These are phyloP conservation scores for Ogataea zsoltii DNA, from an alignment of 805 yeast species.

Conservation along the genomic window DNA sequence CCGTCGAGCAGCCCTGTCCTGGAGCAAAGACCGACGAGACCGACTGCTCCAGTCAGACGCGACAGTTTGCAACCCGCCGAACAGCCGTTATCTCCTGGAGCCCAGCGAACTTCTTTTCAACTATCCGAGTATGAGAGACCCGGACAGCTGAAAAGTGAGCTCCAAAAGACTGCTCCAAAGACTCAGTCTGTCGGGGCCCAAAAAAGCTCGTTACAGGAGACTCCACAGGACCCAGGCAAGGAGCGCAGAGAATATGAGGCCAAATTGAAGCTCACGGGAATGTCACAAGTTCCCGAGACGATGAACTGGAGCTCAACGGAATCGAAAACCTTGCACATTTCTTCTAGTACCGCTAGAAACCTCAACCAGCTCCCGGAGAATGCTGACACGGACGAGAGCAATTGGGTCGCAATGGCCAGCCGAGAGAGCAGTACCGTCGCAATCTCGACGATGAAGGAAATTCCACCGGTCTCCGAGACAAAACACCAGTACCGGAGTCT, in stretches of 20 bases:
- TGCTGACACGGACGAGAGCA: conserved; percentile 4
- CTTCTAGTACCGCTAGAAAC: conserved; percentile 26
- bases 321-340: conserved; percentile 18
- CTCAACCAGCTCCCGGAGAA: conserved; percentile 10
- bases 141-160: too few species aligned
- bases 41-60: too few species aligned
- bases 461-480: too few species aligned
- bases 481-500: too few species aligned
- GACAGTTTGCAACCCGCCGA: not conserved
- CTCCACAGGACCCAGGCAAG: conserved; percentile 17
- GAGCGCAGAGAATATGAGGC: conserved; percentile 23
- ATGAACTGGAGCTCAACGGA: conserved; percentile 11
- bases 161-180: conserved; percentile 14
- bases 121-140: too few species aligned
- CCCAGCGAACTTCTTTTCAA: not conserved
- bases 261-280: conserved; percentile 21
- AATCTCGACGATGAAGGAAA: not conserved
- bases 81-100: not conserved
- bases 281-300: conserved; percentile 20
- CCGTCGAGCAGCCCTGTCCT: not conserved
- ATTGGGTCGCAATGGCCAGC: conserved; percentile 17
- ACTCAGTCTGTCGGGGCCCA: too few species aligned
- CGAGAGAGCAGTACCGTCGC: conserved; percentile 1
- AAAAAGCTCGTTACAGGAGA: not conserved
- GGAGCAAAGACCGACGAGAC: not conserved